These are phyloP conservation scores for Diplocarpon mali DNA, from an alignment of 2,329 filamentous ascomycete genomes.

Conservation along the genomic window DNA sequence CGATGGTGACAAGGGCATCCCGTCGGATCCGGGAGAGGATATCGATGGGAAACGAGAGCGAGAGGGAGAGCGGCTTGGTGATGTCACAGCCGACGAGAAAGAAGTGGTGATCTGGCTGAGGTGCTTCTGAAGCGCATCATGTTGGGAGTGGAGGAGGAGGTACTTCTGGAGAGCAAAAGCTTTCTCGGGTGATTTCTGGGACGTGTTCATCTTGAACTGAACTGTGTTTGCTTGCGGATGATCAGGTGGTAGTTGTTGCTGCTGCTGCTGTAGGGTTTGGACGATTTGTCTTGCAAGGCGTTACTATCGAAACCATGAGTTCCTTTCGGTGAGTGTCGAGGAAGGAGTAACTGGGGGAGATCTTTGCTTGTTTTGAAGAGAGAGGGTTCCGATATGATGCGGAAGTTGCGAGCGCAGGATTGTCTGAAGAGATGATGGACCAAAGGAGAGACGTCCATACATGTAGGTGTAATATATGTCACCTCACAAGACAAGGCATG, in stretches of 20 bases:
- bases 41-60: conserved; percentile 12
- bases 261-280: background rate
- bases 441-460: no score
- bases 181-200: conserved; percentile 20
- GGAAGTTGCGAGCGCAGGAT: no score
- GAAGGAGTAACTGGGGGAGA: no score
- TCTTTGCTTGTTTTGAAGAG: no score
- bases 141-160: conserved; percentile 27
- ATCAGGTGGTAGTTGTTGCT: background rate
- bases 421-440: no score
- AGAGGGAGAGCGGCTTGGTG: conserved; percentile 5
- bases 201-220: conserved; percentile 8
- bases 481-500: no score
- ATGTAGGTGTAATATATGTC: no score
- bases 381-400: no score
- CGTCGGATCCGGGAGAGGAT: conserved; percentile 14
- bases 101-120: conserved; percentile 20
- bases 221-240: background rate
- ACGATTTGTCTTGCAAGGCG: background rate
- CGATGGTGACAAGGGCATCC: background rate
- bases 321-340: no score
- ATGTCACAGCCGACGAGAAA: background rate
- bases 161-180: conserved; percentile 29
- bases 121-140: conserved; percentile 26
- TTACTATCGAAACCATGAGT: background rate